phyloP scores from a whole-genome alignment of 257 asterid genomes.

The Scutellaria baicalensis region DNA sequence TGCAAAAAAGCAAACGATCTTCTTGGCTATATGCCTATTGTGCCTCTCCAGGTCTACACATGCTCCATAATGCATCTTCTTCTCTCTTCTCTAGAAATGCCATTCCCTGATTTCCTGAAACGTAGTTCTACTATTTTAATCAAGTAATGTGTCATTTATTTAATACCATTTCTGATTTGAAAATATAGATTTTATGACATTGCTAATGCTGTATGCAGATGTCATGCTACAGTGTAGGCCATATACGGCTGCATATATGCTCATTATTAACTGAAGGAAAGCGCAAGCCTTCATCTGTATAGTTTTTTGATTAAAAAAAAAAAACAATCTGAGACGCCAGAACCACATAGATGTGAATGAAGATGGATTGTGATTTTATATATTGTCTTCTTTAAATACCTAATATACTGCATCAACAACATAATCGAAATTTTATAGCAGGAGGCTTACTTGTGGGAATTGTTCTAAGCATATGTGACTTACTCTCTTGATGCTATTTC shows the following conservation, averaged over 20 bases:
- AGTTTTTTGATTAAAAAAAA: not conserved
- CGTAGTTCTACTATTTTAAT: not conserved
- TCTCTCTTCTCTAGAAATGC: not conserved
- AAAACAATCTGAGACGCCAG: not conserved
- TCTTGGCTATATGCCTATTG: constrained; percentile 86
- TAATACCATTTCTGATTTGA: not conserved
- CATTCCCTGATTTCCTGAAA: not conserved
- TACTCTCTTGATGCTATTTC: not conserved
- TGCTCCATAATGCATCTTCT: constrained; percentile 6
- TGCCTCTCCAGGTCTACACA: constrained; percentile 68
- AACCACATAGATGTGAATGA: not conserved
- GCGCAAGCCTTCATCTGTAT: not conserved
- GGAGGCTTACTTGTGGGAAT: not conserved
- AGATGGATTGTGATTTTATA: not conserved
- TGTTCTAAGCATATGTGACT: not conserved
- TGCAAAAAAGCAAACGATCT: constrained; percentile 81
- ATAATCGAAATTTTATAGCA: not conserved
- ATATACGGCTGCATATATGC: not conserved
- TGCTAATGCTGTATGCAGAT: not conserved
- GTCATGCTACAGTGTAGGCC: not conserved
- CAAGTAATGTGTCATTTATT: not conserved
- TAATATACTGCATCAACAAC: not conserved
- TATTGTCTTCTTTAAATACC: not conserved
- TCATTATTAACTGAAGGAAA: not conserved
- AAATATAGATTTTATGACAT: not conserved